Conservation (phyloP, 257 asterid genomes). For the Penstemon davidsonii region DNA sequence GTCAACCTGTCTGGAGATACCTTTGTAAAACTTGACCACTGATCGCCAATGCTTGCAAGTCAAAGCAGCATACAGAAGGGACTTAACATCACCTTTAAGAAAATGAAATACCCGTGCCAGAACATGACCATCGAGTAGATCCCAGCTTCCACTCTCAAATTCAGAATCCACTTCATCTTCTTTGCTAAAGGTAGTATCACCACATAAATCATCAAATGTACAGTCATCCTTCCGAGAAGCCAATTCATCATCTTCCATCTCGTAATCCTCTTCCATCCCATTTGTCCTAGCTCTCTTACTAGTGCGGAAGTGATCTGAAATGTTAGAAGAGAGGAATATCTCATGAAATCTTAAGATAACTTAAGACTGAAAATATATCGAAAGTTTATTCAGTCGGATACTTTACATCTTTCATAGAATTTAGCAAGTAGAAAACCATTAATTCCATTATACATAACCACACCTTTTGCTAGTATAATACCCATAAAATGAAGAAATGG, state of each 20-base stretch:
- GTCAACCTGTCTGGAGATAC: constrained; percentile 70
- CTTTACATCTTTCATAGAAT: not conserved
- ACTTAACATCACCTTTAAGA: constrained; percentile 80
- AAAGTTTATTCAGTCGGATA: not conserved
- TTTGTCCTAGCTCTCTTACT: constrained; percentile 67
- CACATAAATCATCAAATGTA: constrained; percentile 69
- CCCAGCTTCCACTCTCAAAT: constrained; percentile 66
- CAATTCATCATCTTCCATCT: constrained; percentile 50
- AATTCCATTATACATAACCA: not conserved
- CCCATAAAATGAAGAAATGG: not conserved
- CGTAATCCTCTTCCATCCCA: constrained; percentile 66
- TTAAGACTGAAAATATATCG: constrained; percentile 8
- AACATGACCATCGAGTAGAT: constrained; percentile 63
- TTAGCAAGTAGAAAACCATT: not conserved
- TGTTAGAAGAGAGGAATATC: constrained; percentile 27
- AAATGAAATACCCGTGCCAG: constrained; percentile 90
- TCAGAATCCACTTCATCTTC: constrained; percentile 42
- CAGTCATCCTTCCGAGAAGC: constrained; percentile 41
- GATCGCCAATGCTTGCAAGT: constrained; percentile 96
- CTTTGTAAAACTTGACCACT: constrained; percentile 59
- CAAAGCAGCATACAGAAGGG: constrained; percentile 66
- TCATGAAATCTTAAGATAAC: constrained; percentile 16
- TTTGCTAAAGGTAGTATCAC: constrained; percentile 47
- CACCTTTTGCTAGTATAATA: not conserved
- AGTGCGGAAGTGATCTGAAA: constrained; percentile 66